These are phyloP conservation scores for Fraxinus sp. DNA, from an alignment of 305 asterid genomes.

Conservation along the genomic window DNA sequence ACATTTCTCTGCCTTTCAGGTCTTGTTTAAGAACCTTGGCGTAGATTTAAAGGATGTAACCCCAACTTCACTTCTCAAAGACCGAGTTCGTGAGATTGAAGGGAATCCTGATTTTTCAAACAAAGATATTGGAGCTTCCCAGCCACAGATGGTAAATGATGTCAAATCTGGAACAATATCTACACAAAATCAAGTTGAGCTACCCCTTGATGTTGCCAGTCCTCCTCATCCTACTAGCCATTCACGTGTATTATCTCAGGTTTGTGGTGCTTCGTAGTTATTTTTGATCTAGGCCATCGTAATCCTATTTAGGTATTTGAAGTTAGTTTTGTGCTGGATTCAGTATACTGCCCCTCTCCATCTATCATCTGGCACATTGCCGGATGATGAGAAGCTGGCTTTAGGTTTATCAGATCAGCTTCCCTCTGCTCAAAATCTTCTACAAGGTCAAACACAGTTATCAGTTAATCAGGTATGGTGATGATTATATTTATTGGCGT, in stretches of 20 bases:
- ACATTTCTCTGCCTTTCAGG: conserved; percentile 48
- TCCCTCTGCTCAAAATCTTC: conserved; percentile 67
- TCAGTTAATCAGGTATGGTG: conserved; percentile 67
- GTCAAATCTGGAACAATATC: conserved; percentile 67
- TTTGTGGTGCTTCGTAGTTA: conserved; percentile 30
- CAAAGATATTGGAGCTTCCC: conserved; percentile 62
- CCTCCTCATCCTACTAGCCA: conserved; percentile 66
- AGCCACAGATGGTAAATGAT: conserved; percentile 64
- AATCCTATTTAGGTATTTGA: neutral
- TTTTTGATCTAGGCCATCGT: neutral
- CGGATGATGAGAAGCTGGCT: conserved; percentile 66
- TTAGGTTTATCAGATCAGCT: conserved; percentile 24
- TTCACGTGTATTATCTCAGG: conserved; percentile 72
- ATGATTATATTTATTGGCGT: conserved; percentile 6
- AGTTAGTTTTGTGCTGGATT: conserved; percentile 28
- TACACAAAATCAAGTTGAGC: conserved; percentile 69
- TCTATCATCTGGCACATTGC: conserved; percentile 61
- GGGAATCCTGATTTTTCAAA: conserved; percentile 98
- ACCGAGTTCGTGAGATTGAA: conserved; percentile 77
- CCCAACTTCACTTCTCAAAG: conserved; percentile 82
- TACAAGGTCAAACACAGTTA: conserved; percentile 71
- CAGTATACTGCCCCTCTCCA: conserved; percentile 74
- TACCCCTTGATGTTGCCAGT: conserved; percentile 61
- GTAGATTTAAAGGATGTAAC: conserved; percentile 86
- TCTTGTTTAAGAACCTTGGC: conserved; percentile 84